Evolutionary conservation across 2,329 filamentous ascomycete species (phyloP), one percentile per base, ranked within the genome.

Genomic region (Aspergillus fumigatus): DNA sequence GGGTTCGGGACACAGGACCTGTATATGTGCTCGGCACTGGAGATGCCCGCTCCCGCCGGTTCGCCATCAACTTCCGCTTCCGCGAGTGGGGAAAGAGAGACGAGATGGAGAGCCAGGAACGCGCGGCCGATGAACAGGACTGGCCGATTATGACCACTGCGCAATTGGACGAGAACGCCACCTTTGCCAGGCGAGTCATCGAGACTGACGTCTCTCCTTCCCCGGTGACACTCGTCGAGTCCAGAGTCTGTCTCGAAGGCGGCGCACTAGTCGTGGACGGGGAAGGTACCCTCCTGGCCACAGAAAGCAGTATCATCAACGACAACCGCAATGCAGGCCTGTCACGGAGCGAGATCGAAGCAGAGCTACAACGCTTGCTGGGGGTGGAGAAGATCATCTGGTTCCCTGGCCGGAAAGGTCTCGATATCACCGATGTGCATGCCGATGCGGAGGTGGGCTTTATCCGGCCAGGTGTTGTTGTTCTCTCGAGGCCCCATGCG

Each of bases 391-490:
- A 67, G 35, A 64, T 73, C 19, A 67, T 73, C 7, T 73, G 70
- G 70, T 62, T 73, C 23, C 68, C 69, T 3, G 70, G 69, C 2
- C 59, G 67, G 3, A 62, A 63, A 25, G 64, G 56, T 10, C 55
- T 68, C 5, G 71, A 73, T 62, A 63, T 71, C 27, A 73, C 71
- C 5, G 71, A 73, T 53, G 67, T 62, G 49, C 71, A 73, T 58
- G 56, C 29, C 11, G 64, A 66, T n/a, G 64, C 64, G 6, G 60
- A 62, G 41, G 57, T 63, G 17, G 48, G 52, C 9, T 62, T 66
- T 41, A 27, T 66, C 14, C 56, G 56, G 7, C 62, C 61, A 0
- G 62, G 64, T 9, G 60, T 66, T 3, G 61, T 70, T 9, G 61
- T 70, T 14, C 55, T 68, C n/a, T 67, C 61, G 14, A 55, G 57